phyloP scores from a whole-genome alignment of 352 stramenopile genomes.

The Phytophthora podocarpi region DNA sequence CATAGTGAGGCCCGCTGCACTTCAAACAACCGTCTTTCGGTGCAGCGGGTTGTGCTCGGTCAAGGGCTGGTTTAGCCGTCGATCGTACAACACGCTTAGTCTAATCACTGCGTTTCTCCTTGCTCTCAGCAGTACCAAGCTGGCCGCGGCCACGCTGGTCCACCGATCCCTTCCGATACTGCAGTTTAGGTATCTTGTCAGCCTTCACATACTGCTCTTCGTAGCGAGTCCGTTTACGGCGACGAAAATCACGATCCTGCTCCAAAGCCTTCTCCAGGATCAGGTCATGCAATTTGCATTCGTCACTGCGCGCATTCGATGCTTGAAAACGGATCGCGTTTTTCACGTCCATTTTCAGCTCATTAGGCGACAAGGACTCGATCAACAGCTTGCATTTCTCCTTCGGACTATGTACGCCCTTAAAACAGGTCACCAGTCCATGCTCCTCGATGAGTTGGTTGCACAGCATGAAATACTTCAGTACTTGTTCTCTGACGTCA shows the following conservation, averaged over 20 bases:
- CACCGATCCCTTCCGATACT: background rate
- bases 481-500: background rate
- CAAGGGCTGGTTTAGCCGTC: background rate
- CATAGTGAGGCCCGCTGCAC: slow-evolving; percentile 7
- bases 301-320: background rate
- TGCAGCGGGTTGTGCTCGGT: background rate
- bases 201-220: slow-evolving; percentile 6
- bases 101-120: background rate
- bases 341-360: slow-evolving; percentile 9
- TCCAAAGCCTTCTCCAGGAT: slow-evolving; percentile 11
- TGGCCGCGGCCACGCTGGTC: background rate
- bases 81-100: background rate
- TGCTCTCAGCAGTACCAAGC: background rate
- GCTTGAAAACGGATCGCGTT: slow-evolving; percentile 17
- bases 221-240: slow-evolving; percentile 2
- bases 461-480: slow-evolving; percentile 11
- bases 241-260: slow-evolving; percentile 10
- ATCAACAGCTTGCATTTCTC: slow-evolving; percentile 17
- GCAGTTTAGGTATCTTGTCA: background rate
- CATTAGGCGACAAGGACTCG: background rate
- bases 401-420: background rate
- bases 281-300: slow-evolving; percentile 13
- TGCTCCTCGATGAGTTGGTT: slow-evolving; percentile 8
- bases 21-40: slow-evolving; percentile 9
- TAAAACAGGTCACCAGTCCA: slow-evolving; percentile 2